Evolutionary conservation across 805 yeast genomes (phyloP).

Genomic region (Zygotorulaspora sp.): DNA sequence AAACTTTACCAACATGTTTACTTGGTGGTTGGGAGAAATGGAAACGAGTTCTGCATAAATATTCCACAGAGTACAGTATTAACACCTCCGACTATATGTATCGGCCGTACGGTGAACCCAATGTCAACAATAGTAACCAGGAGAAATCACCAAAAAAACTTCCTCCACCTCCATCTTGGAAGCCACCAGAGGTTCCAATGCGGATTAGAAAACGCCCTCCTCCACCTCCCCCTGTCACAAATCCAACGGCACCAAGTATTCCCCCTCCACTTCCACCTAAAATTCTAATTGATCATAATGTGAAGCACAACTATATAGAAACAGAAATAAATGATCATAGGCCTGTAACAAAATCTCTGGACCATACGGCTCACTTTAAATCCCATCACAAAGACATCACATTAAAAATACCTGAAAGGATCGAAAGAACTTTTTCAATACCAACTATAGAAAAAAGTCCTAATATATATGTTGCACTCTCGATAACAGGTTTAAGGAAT

Average conservation of each 20-base stretch:
- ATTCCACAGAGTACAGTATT: slow-evolving; percentile 26
- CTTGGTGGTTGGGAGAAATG: slow-evolving; percentile 47
- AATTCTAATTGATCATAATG: slow-evolving; percentile 2
- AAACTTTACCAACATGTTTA: slow-evolving; percentile 31
- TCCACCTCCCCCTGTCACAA: slow-evolving; percentile 29
- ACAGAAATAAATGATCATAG: background rate
- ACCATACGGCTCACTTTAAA: background rate
- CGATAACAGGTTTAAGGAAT: slow-evolving; percentile 60
- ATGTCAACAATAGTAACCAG: slow-evolving; percentile 1
- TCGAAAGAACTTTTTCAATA: slow-evolving; percentile 20
- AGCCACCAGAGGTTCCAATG: slow-evolving; percentile 27
- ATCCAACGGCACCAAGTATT: slow-evolving; percentile 21
- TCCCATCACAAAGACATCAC: background rate
- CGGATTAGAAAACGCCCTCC: slow-evolving; percentile 27
- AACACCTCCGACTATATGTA: slow-evolving; percentile 22
- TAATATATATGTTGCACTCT: slow-evolving; percentile 40
- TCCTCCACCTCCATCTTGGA: slow-evolving; percentile 17
- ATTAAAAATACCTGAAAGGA: slow-evolving; percentile 1
- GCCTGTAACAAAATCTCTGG: background rate
- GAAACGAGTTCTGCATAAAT: slow-evolving; percentile 35
- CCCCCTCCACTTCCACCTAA: slow-evolving; percentile 14
- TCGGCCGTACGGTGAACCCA: slow-evolving; percentile 11
- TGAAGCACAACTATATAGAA: background rate
- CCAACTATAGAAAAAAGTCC: slow-evolving; percentile 39
- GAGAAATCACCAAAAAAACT: slow-evolving; percentile 2